Evolutionary conservation across 495 filamentous ascomycete species (phyloP).

Genomic region (Pseudomonodictys pantanalensis): DNA sequence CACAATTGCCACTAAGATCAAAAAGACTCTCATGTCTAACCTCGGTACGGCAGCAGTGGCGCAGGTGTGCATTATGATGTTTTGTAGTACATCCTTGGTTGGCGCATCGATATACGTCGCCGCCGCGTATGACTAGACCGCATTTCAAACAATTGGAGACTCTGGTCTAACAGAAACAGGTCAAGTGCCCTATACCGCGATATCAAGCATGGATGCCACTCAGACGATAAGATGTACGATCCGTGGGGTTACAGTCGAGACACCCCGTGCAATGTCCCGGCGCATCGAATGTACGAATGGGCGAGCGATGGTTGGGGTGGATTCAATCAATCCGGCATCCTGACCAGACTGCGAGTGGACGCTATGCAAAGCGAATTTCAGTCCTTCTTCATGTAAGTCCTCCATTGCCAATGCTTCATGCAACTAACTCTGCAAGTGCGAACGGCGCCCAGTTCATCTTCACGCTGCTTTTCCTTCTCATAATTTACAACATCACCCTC

Average conservation of each 20-base stretch:
- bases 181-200: too few relatives aligned
- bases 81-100: constrained; percentile 20
- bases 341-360: constrained; percentile 1
- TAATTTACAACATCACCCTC: constrained; percentile 23
- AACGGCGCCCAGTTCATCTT: constrained; percentile 33
- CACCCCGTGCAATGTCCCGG: too few relatives aligned
- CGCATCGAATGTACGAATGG: too few relatives aligned
- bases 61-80: constrained; percentile 23
- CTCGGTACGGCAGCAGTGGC: constrained; percentile 27
- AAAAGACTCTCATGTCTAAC: constrained; percentile 23
- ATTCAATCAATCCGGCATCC: constrained; percentile 11
- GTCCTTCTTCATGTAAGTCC: constrained; percentile 17
- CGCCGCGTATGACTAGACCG: background rate
- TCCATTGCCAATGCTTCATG: background rate
- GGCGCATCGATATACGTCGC: constrained; percentile 12
- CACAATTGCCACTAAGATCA: constrained; percentile 26
- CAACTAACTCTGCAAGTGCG: background rate
- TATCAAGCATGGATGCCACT: too few relatives aligned
- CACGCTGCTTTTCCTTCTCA: constrained; percentile 22
- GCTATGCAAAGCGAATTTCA: constrained; percentile 11
- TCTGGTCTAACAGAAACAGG: too few relatives aligned
- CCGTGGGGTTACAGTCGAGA: too few relatives aligned
- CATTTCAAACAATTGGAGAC: too few relatives aligned
- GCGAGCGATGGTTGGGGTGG: constrained; percentile 22
- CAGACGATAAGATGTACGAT: too few relatives aligned